Evolutionary conservation across 2,329 filamentous ascomycete species (phyloP).

Genomic region (Penicillium fuscoglaucum): DNA sequence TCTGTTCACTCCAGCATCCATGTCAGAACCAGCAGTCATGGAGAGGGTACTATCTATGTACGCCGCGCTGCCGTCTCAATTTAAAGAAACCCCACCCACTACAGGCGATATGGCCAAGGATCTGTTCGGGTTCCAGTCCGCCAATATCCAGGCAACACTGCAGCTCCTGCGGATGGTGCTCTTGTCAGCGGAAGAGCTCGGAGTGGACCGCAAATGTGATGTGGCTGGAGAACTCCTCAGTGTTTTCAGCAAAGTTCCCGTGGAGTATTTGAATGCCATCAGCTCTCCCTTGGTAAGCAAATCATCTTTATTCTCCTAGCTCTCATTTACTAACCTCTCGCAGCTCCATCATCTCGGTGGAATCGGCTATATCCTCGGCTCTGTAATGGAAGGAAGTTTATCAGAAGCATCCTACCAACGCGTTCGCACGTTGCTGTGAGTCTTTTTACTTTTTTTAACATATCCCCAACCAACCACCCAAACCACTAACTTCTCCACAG

Average conservation of each 20-base stretch:
- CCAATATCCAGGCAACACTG: constrained; percentile 52
- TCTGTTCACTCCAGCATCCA: constrained; percentile 22
- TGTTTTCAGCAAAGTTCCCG: constrained; percentile 46
- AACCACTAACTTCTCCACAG: constrained; percentile 6
- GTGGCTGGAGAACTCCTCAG: constrained; percentile 49
- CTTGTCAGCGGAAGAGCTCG: constrained; percentile 39
- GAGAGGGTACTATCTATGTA: constrained; percentile 29
- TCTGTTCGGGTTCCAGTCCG: constrained; percentile 51
- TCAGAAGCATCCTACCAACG: constrained; percentile 45
- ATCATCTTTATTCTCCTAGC: too few relatives aligned
- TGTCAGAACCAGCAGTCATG: constrained; percentile 29
- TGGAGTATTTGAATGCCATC: constrained; percentile 50
- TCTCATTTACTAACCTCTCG: not conserved
- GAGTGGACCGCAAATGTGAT: constrained; percentile 48
- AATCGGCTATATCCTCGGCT: constrained; percentile 53
- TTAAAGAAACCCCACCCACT: constrained; percentile 29
- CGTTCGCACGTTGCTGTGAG: constrained; percentile 44
- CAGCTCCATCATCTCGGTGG: constrained; percentile 50
- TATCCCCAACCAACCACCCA: not conserved
- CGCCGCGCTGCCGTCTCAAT: constrained; percentile 25
- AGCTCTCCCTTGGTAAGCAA: constrained; percentile 45
- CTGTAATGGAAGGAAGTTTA: constrained; percentile 48
- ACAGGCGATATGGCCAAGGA: constrained; percentile 38
- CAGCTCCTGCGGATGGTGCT: constrained; percentile 53
- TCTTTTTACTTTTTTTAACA: not conserved